A percentile compares a stretch with the other conserved stretches of the same genome.
phyloP scores from a whole-genome alignment of 768 basidiomycete species.

The Phlegmacium glaucopus region DNA sequence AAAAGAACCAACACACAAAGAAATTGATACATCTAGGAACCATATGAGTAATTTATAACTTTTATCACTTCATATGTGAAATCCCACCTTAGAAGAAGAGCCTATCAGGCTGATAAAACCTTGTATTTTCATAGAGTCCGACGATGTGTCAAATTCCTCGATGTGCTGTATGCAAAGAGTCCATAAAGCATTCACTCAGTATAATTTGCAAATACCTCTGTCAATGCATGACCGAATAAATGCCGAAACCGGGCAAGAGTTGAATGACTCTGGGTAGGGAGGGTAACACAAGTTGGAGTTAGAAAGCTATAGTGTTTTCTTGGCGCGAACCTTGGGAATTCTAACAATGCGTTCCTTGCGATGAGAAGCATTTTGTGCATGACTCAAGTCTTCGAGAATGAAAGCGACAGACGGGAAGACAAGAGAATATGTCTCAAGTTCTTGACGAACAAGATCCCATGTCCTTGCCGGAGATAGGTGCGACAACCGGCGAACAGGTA shows the following conservation, averaged over 20 bases:
- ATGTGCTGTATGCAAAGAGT: constrained; percentile 47
- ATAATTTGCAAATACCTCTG: constrained; percentile 44
- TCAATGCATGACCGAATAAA: constrained; percentile 69
- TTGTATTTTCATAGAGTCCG: constrained; percentile 52
- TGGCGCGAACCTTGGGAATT: constrained; percentile 59
- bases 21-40: constrained; percentile 72
- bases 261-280: constrained; percentile 58
- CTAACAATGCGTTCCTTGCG: constrained; percentile 47
- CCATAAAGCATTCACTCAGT: neutral
- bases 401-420: constrained; percentile 71
- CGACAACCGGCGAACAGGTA: constrained; percentile 76
- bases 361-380: constrained; percentile 28
- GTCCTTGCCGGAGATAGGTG: constrained; percentile 60
- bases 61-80: neutral
- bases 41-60: too few relatives aligned
- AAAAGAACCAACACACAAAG: constrained; percentile 50
- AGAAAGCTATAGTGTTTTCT: neutral
- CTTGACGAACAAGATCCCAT: constrained; percentile 63
- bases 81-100: constrained; percentile 62
- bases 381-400: constrained; percentile 54
- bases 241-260: constrained; percentile 66
- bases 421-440: constrained; percentile 71
- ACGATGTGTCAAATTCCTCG: constrained; percentile 53
- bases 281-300: neutral
- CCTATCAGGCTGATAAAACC: constrained; percentile 88